Conservation (phyloP, 2,329 filamentous ascomycete genomes). For the Rhytidhysteron rufulum region DNA sequence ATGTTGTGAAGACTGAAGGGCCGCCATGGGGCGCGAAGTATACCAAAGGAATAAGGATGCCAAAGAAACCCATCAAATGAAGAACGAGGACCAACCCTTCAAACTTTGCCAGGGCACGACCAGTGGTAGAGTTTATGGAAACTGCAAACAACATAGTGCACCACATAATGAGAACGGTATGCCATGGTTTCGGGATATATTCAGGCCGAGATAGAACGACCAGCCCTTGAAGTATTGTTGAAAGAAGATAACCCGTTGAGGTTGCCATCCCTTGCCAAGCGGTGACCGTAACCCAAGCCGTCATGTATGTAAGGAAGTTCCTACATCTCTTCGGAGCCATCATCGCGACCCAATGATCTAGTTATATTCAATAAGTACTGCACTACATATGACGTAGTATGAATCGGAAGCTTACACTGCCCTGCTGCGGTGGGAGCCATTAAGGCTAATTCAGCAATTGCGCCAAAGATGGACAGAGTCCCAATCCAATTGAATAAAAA, state of each 20-base stretch:
- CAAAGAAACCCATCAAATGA: constrained; percentile 45
- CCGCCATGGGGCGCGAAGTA: constrained; percentile 20
- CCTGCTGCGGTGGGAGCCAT: constrained; percentile 13
- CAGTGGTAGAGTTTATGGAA: constrained; percentile 39
- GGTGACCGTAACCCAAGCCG: constrained; percentile 4
- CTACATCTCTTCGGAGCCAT: constrained; percentile 28
- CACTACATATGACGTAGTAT: neutral
- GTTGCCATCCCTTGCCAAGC: neutral
- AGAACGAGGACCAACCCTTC: constrained; percentile 42
- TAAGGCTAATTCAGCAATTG: constrained; percentile 10
- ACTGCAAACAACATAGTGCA: constrained; percentile 32
- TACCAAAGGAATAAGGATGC: constrained; percentile 33
- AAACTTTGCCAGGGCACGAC: constrained; percentile 38
- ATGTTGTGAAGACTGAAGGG: constrained; percentile 38
- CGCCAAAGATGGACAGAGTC: neutral
- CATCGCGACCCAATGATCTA: constrained; percentile 22
- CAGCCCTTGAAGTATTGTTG: neutral
- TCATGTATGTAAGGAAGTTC: constrained; percentile 32
- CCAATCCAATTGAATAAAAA: constrained; percentile 8
- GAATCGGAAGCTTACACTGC: neutral
- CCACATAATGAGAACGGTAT: constrained; percentile 43
- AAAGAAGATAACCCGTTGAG: neutral
- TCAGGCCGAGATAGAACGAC: constrained; percentile 23
- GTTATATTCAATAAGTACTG: neutral
- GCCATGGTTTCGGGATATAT: constrained; percentile 38